Percentiles rank a stretch among this genome's conserved stretches.
phyloP scores from a whole-genome alignment of 1,284 basidiomycete species.

The Ganoderma sp. region DNA sequence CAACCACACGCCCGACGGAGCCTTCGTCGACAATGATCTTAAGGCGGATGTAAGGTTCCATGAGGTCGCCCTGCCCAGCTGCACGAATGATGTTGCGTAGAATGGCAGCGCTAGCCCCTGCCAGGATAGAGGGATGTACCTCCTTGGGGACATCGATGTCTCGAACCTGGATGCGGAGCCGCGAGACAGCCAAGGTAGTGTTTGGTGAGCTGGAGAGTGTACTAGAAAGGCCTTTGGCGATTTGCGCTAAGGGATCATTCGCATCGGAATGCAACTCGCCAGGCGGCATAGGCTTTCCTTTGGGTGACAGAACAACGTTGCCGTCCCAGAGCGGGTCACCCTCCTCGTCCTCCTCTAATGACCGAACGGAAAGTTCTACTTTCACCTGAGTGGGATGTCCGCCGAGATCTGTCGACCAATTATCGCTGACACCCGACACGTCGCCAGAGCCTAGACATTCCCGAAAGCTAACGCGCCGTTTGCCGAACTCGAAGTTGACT shows the following conservation, averaged over 20 bases:
- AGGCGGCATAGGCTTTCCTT: slow-evolving; percentile 56
- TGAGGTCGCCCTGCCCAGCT: slow-evolving; percentile 68
- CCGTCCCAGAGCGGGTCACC: slow-evolving; percentile 77
- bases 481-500: slow-evolving; percentile 78
- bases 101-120: slow-evolving; percentile 67
- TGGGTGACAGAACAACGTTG: slow-evolving; percentile 66
- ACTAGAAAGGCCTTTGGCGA: slow-evolving; percentile 71
- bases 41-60: slow-evolving; percentile 76
- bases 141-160: slow-evolving; percentile 48
- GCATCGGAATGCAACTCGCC: slow-evolving; percentile 55
- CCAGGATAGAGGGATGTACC: slow-evolving; percentile 57
- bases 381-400: slow-evolving; percentile 56
- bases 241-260: slow-evolving; percentile 51
- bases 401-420: slow-evolving; percentile 66
- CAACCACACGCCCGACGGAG: slow-evolving; percentile 73
- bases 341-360: slow-evolving; percentile 58
- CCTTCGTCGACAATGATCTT: slow-evolving; percentile 71
- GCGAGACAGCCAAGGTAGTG: slow-evolving; percentile 70
- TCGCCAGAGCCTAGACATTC: slow-evolving; percentile 62
- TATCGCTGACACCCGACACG: slow-evolving; percentile 41
- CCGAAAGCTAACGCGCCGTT: slow-evolving; percentile 79
- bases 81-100: slow-evolving; percentile 63
- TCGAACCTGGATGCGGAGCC: slow-evolving; percentile 61
- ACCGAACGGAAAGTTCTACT: slow-evolving; percentile 58
- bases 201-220: slow-evolving; percentile 78